Conservation (phyloP, 2,329 filamentous ascomycete genomes). For the Colletotrichum shisoi region DNA sequence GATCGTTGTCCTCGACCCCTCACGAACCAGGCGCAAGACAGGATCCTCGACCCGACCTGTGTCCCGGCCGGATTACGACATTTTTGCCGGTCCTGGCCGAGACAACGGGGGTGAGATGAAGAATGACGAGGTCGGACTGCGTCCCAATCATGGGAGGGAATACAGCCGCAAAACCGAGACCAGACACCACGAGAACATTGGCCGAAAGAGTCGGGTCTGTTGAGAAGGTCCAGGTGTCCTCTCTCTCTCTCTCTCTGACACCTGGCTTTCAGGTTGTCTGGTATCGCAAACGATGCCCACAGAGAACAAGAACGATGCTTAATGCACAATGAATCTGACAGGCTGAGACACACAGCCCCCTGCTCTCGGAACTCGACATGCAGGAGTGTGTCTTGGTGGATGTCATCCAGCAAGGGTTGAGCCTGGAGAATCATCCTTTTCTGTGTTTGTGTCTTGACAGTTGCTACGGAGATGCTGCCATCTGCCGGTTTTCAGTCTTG, state of each 20-base stretch:
- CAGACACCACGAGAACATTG: background rate
- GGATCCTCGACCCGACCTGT: background rate
- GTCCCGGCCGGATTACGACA: conserved; percentile 15
- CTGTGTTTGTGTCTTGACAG: conserved; percentile 7
- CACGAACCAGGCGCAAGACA: conserved; percentile 5
- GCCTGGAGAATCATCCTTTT: background rate
- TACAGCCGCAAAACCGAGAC: conserved; percentile 8
- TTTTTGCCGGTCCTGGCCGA: conserved; percentile 20
- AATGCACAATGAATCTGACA: background rate
- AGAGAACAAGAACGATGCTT: background rate
- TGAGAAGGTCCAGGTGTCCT: background rate
- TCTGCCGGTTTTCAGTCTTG: background rate
- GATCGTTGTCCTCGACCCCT: background rate
- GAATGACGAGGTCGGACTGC: conserved; percentile 20
- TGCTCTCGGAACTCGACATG: conserved; percentile 21
- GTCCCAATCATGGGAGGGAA: conserved; percentile 16
- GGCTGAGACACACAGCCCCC: background rate
- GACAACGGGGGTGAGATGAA: conserved; percentile 25
- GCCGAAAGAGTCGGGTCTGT: background rate
- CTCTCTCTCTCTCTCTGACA: background rate
- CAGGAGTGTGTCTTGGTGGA: conserved; percentile 9
- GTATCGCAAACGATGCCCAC: background rate
- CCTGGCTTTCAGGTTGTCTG: conserved; percentile 1
- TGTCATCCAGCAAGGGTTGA: conserved; percentile 1
- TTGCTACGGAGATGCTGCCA: conserved; percentile 14